Base-by-base conservation (phyloP, 2,329 filamentous ascomycete species). In the Zasmidium cellare region DNA sequence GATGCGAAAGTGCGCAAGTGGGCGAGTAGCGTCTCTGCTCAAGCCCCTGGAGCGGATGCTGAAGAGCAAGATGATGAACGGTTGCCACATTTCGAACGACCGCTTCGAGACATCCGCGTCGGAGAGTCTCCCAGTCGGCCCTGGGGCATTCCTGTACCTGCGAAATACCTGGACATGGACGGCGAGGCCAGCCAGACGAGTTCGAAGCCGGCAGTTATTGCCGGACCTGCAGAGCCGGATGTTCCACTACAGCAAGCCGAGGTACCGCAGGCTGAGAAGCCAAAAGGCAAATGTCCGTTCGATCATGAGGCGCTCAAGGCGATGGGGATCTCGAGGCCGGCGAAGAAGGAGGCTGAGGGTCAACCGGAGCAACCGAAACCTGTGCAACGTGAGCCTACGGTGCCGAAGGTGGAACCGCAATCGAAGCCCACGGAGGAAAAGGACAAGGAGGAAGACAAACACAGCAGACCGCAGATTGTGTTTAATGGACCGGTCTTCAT, bases 401-500 rank as follows among this genome's bases (percentile, higher is more conserved):
- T 28, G 35, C 50, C 31, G 16, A 24, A 44, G 28, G 11, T 3
- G 6, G 35, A 23, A 22, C 3, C 50, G 18, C n/a, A 35, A 16
- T 31, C 24, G 25, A 31, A 47, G 9, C 18, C 22, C 24, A 57
- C 56, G n/a, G 48, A 44, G 46, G 25, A 18, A 28, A 38, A 31
- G n/a, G 12, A 41, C 35, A 14, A 41, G n/a, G n/a, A 9, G 20
- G 23, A n/a, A 28, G 23, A 35, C 22, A 54, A 59, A 44, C 24
- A 66, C 48, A 69, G n/a, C 11, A 41, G 71, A 9, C 84, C 90
- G 9, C 87, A 89, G 66, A 89, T 97, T 84, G 80, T 96, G 0
- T 96, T 97, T 70, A 96, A 90, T 9, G 93, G 93, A 0, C 93
- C 93, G 0, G 92, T 97, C 0, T 97, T 97, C 70, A 91, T 97